Base-by-base conservation (phyloP, 2,329 filamentous ascomycete species). In the Paecilomyces dactylethromorphus region DNA sequence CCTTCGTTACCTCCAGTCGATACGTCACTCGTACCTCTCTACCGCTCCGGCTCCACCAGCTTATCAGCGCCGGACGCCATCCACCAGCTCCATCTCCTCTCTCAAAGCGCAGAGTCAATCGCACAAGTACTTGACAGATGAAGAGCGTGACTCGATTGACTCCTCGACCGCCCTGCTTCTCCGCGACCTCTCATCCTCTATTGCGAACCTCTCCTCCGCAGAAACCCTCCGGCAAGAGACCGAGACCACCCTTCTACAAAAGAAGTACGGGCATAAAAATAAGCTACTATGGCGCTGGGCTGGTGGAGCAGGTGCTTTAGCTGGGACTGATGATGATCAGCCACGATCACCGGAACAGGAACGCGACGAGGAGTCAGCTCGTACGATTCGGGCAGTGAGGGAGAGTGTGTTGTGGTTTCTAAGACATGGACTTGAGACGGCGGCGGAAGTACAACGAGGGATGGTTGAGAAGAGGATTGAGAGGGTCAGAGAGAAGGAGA, bases 381-480 rank as follows among this genome's bases (percentile, higher is more conserved):
- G 85, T 62, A 85, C 84, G 49, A 75, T 89, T 6, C 86, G 83
- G 55, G 82, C 84, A 55, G 89, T 96, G 65, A 81, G 92, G 56
- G 92, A 96, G 68, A 88, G 88, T 63, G 86, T 99, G 53, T 77
- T 97, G 11, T 93, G 89, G 87, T 92, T 88, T 66, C 72, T 99
- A 67, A 82, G 90, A 63, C 83, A 88, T 69, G 83, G 86, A 67
- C 76, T 97, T 62, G 89, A 94, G 75, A 82, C 85, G 64, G 92
- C 88, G 58, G 88, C 89, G 50, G 82, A 85, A 66, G 86, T 88
- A 63, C 93, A 97, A 78, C 87, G 91, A 67, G 84, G 83, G 55
- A 97, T 97, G 91, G 96, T 97, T 82, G 92, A 96, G 77, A 89
- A 90, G 68, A 80, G 94, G 66, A 80, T 97, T 65, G 86, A 87